Evolutionary conservation across 352 stramenopile species (phyloP).

Genomic region (Phytophthora podocarpi): DNA sequence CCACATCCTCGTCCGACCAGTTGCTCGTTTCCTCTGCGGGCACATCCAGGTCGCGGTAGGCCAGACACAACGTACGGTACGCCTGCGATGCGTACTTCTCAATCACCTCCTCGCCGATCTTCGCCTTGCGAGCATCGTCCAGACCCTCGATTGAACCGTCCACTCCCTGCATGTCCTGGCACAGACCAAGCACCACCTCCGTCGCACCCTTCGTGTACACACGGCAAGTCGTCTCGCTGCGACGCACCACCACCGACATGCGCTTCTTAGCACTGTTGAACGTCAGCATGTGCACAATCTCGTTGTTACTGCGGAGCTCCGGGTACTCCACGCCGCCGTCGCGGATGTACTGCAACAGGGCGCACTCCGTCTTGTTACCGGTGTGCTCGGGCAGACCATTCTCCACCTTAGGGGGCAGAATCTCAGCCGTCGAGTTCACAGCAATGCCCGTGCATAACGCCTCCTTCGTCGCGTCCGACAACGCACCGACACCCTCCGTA

Average conservation of each 20-base stretch:
- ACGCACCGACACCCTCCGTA: slow-evolving; percentile 19
- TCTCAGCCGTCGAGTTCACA: slow-evolving; percentile 68
- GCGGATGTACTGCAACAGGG: slow-evolving; percentile 56
- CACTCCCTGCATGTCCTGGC: slow-evolving; percentile 46
- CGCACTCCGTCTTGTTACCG: slow-evolving; percentile 76
- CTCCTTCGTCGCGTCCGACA: slow-evolving; percentile 45
- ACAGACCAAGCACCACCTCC: slow-evolving; percentile 61
- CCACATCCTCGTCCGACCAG: slow-evolving; percentile 64
- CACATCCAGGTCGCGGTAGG: slow-evolving; percentile 75
- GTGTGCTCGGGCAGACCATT: slow-evolving; percentile 62
- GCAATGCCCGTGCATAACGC: slow-evolving; percentile 48
- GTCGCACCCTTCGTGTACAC: slow-evolving; percentile 71
- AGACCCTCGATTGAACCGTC: slow-evolving; percentile 44
- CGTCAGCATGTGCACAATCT: slow-evolving; percentile 65
- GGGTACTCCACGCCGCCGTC: slow-evolving; percentile 59
- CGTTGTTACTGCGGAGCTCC: slow-evolving; percentile 38
- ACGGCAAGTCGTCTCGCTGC: slow-evolving; percentile 44
- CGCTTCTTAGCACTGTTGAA: slow-evolving; percentile 75
- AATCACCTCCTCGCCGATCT: slow-evolving; percentile 63
- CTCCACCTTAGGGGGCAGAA: slow-evolving; percentile 52
- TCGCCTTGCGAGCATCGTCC: slow-evolving; percentile 34
- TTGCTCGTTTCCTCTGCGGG: slow-evolving; percentile 33
- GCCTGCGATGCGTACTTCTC: slow-evolving; percentile 71
- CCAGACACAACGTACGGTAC: slow-evolving; percentile 83
- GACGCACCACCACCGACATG: slow-evolving; percentile 67